Evolutionary conservation across 2,329 filamentous ascomycete genomes (phyloP).

Genomic region (Trichophyton benhamiae): DNA sequence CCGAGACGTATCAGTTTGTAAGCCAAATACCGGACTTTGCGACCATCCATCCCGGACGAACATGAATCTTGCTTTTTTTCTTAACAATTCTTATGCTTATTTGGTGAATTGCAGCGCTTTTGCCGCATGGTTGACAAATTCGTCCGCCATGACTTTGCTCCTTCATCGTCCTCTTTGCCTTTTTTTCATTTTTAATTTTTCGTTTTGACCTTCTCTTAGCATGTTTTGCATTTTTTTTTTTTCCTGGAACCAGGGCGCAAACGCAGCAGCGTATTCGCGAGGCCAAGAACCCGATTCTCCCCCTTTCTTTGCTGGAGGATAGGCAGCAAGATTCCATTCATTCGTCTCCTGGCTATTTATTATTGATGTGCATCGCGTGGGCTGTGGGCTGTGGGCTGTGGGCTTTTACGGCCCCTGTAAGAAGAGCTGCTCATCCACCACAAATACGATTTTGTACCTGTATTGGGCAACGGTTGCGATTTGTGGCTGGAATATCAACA

Average conservation of each 20-base stretch:
- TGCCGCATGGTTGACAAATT: not conserved
- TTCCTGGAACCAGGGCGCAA: not conserved
- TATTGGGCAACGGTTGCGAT: not conserved
- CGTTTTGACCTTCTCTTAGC: not conserved
- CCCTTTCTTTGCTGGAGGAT: too few relatives aligned
- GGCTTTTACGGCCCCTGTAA: not conserved
- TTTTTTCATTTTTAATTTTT: not conserved
- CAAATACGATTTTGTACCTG: not conserved
- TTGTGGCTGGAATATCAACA: not conserved
- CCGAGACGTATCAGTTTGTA: not conserved
- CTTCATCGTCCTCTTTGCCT: not conserved
- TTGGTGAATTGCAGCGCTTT: slow-evolving; percentile 1
- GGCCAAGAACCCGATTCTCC: not conserved
- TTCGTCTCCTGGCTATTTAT: not conserved
- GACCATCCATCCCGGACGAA: not conserved
- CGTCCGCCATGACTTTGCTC: not conserved
- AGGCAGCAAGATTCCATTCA: not conserved
- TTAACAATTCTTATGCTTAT: not conserved
- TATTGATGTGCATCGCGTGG: not conserved
- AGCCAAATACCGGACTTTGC: not conserved
- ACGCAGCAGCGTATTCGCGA: not conserved
- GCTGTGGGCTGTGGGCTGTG: not conserved
- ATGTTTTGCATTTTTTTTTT: not conserved
- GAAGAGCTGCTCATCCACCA: not conserved
- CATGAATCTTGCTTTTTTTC: not conserved